Evolutionary conservation across 345 rosid genomes (phyloP).

Genomic region (Eucalyptus marginata): DNA sequence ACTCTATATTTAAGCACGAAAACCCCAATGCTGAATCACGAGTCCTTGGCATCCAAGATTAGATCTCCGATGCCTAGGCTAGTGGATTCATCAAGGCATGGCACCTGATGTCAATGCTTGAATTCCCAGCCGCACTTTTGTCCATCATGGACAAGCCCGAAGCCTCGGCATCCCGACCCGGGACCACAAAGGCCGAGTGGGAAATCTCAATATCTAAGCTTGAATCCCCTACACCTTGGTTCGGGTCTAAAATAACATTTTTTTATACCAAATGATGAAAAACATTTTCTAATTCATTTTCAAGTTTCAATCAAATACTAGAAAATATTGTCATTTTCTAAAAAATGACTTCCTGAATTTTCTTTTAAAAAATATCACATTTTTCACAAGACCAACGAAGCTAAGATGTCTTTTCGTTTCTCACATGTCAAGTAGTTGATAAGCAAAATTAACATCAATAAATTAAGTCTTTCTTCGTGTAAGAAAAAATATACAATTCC

Average conservation of each 20-base stretch:
- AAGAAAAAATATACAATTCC: background rate
- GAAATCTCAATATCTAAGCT: accelerated
- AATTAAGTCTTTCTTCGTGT: background rate
- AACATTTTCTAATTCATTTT: too few relatives aligned
- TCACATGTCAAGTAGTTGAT: background rate
- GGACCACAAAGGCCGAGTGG: too few relatives aligned
- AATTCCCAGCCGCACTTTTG: background rate
- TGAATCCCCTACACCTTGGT: accelerated
- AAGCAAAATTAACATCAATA: background rate
- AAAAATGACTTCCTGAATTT: too few relatives aligned
- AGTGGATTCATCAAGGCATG: too few relatives aligned
- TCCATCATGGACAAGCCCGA: background rate
- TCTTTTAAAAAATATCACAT: background rate
- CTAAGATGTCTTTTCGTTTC: background rate
- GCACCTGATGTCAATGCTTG: background rate
- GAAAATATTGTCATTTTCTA: too few relatives aligned
- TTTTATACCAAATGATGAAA: too few relatives aligned
- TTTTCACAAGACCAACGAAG: background rate
- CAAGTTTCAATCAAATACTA: too few relatives aligned
- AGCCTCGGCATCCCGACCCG: accelerated
- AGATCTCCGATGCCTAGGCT: accelerated
- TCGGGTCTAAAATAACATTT: accelerated
- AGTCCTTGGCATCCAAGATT: accelerated
- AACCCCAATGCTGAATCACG: too few relatives aligned
- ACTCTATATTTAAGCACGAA: too few relatives aligned